phyloP scores from a whole-genome alignment of 352 stramenopile species.

The Phytophthora aleatoria region DNA sequence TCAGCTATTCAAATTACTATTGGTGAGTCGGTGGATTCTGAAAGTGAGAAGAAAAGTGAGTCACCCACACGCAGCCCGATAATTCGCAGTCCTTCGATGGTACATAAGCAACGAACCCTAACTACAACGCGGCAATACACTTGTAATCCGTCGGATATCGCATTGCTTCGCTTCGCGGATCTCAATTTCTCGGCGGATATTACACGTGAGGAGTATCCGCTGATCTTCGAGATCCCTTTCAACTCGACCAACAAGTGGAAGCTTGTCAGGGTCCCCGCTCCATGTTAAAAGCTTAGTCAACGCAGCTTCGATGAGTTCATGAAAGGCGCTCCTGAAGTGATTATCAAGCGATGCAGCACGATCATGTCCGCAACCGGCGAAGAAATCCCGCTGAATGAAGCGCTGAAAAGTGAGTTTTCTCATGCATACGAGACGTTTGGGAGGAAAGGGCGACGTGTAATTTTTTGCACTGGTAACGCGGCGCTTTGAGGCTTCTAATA shows the following conservation, averaged over 20 bases:
- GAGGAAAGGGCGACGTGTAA: slow-evolving; percentile 47
- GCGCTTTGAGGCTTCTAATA: slow-evolving; percentile 28
- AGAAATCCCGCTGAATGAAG: slow-evolving; percentile 44
- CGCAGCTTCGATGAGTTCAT: slow-evolving; percentile 68
- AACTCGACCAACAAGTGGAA: slow-evolving; percentile 79
- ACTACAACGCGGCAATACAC: slow-evolving; percentile 49
- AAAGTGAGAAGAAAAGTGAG: not conserved
- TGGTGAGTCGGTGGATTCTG: not conserved
- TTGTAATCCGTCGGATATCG: slow-evolving; percentile 57
- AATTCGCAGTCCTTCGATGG: slow-evolving; percentile 1
- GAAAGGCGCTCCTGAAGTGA: slow-evolving; percentile 95
- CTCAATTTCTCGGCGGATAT: slow-evolving; percentile 41
- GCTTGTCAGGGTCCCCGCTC: slow-evolving; percentile 48
- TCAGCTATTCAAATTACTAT: not conserved
- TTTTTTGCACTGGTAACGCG: slow-evolving; percentile 50
- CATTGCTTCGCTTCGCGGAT: slow-evolving; percentile 53
- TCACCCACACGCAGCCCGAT: slow-evolving; percentile 1
- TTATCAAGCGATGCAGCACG: slow-evolving; percentile 87
- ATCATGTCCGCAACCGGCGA: slow-evolving; percentile 61
- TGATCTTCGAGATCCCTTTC: slow-evolving; percentile 66
- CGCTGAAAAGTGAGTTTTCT: slow-evolving; percentile 48
- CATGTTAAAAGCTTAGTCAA: slow-evolving; percentile 21
- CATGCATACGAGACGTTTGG: slow-evolving; percentile 56
- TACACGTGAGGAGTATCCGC: slow-evolving; percentile 43
- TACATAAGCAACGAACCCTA: not conserved